Percentiles rank a stretch among this genome's conserved stretches.
Conservation (phyloP, 345 rosid genomes). For the Lepidium didymum region DNA sequence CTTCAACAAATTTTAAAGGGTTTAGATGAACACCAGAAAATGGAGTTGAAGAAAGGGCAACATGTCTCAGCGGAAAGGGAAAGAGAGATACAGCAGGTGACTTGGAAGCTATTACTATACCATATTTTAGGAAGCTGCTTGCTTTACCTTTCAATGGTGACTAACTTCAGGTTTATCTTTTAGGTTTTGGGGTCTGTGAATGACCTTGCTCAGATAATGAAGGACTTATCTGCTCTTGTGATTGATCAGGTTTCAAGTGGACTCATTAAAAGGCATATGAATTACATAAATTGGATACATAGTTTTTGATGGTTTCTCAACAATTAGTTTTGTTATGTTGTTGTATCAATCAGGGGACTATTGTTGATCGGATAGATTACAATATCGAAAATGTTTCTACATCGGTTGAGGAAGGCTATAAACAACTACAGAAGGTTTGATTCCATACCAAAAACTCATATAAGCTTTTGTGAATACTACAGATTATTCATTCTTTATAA, state of each 20-base stretch:
- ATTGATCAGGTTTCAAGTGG: conserved; percentile 69
- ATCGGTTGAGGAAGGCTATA: conserved; percentile 70
- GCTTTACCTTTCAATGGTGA: not conserved
- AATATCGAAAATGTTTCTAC: conserved; percentile 77
- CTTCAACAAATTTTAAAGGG: conserved; percentile 26
- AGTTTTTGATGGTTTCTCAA: not conserved
- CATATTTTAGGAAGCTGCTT: not conserved
- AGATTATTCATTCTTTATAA: not conserved
- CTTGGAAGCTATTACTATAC: not conserved
- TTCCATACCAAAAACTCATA: not conserved
- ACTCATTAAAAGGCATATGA: not conserved
- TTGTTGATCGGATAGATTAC: conserved; percentile 83
- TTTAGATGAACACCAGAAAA: conserved; percentile 36
- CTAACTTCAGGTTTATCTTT: not conserved
- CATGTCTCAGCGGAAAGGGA: conserved; percentile 41
- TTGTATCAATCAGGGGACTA: conserved; percentile 57
- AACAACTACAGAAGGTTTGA: conserved; percentile 70
- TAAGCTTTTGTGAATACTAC: not conserved
- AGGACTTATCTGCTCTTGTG: conserved; percentile 81
- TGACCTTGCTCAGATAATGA: conserved; percentile 93
- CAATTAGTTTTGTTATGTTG: not conserved
- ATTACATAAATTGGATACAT: not conserved
- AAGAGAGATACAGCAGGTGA: conserved; percentile 40
- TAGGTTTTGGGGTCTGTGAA: conserved; percentile 85
- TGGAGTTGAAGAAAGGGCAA: conserved; percentile 34